Base-by-base conservation (phyloP, 2,329 filamentous ascomycete genomes). In the Neurospora sp. region DNA sequence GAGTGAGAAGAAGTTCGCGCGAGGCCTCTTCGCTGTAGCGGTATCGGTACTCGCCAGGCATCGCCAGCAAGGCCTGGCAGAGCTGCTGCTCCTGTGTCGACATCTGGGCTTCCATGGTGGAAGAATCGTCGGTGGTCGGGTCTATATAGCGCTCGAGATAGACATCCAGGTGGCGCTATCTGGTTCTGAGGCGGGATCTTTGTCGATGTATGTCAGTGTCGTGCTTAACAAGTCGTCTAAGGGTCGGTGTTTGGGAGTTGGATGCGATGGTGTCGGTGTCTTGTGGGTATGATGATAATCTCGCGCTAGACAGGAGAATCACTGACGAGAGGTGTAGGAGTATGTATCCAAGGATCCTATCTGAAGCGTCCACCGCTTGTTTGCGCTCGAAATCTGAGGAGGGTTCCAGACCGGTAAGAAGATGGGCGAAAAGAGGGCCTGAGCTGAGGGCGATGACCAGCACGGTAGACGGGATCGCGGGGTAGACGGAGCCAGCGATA, bases 1-100 rank as follows among this genome's bases (percentile, higher is more conserved):
- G 90, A 70, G 89, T 89, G 77, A 89, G 85, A 70, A 96, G 83
- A 39, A 99, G 89, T 73, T 92, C 87, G 71, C 86, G 86, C 73
- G 88, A 86, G 68, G 94, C 93, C 66, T 87, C 82, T 68, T 90
- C 84, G 58, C 86, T 89, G 81, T 94, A 99, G 72, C 91, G 90
- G 81, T 93, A 92, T 73, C 86, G 84, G 83, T 92, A 90, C 74
- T 87, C 84, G 74, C 84, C 84, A 70, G 96, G 94, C 77, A 96
- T 88, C 77, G 91, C 87, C 78, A 91, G 88, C 77, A 99, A 87
- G 77, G 92, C 89, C 79, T 91, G 88, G 79, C 92, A 94, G 81
- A 98, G 91, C 84, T 91, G 89, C 82, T 87, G 90, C 85, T 97
- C 93, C 79, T 89, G 87, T 19, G 87, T 89, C 73, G 87, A 86